phyloP scores from a whole-genome alignment of 768 basidiomycete genomes.

The Leccinum disarticulatum region DNA sequence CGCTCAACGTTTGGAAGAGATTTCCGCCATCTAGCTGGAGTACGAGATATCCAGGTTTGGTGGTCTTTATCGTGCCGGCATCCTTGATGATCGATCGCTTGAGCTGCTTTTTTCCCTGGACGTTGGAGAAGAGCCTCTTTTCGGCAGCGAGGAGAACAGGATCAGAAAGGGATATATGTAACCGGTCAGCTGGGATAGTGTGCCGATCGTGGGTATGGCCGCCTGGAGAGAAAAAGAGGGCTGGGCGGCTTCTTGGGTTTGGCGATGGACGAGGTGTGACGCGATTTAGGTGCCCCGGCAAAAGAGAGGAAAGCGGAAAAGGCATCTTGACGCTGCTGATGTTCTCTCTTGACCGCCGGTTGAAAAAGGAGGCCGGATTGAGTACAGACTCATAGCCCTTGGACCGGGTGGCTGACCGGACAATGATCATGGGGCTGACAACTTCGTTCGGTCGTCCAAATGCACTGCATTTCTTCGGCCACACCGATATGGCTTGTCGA shows the following conservation, averaged over 20 bases:
- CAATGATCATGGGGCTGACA: constrained; percentile 14
- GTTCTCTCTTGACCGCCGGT: constrained; percentile 3
- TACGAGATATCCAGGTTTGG: background rate
- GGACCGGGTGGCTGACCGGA: constrained; percentile 11
- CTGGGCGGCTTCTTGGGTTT: background rate
- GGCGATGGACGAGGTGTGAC: constrained; percentile 1
- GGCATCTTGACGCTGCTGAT: constrained; percentile 15
- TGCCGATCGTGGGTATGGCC: constrained; percentile 13
- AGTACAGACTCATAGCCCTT: too few species aligned
- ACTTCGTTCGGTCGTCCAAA: background rate
- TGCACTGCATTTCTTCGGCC: background rate
- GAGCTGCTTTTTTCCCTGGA: background rate
- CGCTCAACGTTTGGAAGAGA: background rate
- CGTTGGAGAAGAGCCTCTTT: constrained; percentile 3
- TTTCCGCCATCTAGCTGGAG: background rate
- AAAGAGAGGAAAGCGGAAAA: constrained; percentile 1
- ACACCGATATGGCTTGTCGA: background rate
- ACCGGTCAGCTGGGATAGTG: constrained; percentile 12
- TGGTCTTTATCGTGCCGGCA: background rate
- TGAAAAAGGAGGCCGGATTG: background rate
- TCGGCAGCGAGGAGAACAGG: constrained; percentile 24
- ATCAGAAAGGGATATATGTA: constrained; percentile 24
- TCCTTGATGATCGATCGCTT: background rate
- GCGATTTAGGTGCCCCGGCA: constrained; percentile 1
- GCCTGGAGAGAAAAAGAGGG: constrained; percentile 16